Base-by-base conservation (phyloP, 2,329 filamentous ascomycete genomes). In the Nothomitra cinnamomea region DNA sequence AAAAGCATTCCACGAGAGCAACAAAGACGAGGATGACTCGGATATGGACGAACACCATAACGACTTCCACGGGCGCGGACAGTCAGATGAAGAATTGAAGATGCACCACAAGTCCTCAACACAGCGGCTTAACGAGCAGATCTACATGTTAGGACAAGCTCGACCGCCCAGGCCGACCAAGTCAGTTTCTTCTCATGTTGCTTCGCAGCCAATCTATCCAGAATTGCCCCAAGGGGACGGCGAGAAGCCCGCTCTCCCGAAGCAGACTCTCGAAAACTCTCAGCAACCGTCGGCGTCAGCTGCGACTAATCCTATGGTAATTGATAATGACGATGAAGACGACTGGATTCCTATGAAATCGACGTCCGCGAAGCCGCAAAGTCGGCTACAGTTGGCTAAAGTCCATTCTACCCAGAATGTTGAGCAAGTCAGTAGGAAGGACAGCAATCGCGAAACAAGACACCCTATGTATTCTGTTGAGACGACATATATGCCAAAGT, bases 61-160 rank as follows among this genome's bases (percentile, higher is more conserved):
- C 38, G 53, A n/a, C 12, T 8, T n/a, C 13, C 17, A 53, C 35
- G 38, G 40, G 61, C 64, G 21, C 53, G 72, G 74, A 40, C 65
- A 65, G 7, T 68, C 72, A 15, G 65, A 68, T 1, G 75, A 75
- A 43, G 72, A 73, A 28, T 73, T 76, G 4, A 77, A 74, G 59
- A 66, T 76, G 1, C 83, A 90, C 62, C 87, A 81, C 67, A 94
- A 94, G 65, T 89, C 87, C 0, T 94, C 92, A n/a, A 95, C 92
- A 0, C 89, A 96, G 65, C 77, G 86, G 43, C 73, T 98, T 15
- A 88, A 95, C 59, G 90, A 96, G 61, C 87, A 89, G 61, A 96
- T 98, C 61, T 94, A 82, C 57, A 78, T 82, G 73, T 73, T 84
- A 40, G 77, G 76, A 36, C 75, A 56, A 40, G 22, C 54, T 38